Evolutionary conservation across 75 land plant species (phyloP).

Genomic region (Chamaecyparis obtusa): DNA sequence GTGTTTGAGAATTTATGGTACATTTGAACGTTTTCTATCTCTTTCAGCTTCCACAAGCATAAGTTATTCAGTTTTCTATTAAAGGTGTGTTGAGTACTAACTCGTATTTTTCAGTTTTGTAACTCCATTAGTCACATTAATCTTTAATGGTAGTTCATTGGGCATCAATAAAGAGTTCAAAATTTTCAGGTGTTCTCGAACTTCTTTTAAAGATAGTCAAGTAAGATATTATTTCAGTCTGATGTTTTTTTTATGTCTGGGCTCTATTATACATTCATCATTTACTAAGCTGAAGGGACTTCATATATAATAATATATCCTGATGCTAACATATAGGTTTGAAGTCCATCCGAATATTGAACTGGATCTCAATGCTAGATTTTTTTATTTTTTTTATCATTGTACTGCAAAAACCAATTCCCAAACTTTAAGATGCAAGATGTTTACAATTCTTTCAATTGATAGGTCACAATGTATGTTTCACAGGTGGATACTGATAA

Average conservation of each 20-base stretch:
- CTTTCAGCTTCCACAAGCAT: neutral
- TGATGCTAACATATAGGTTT: neutral
- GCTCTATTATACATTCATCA: slow-evolving; percentile 3
- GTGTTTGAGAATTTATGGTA: neutral
- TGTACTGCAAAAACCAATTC: neutral
- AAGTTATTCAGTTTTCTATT: neutral
- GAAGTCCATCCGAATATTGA: neutral
- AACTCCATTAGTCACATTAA: neutral
- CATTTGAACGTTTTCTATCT: neutral
- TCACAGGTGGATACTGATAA: slow-evolving; percentile 36
- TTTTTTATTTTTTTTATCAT: neutral
- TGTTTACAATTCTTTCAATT: neutral
- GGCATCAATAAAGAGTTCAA: neutral
- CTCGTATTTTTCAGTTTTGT: neutral
- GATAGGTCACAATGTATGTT: neutral
- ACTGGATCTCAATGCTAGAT: neutral
- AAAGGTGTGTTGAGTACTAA: neutral
- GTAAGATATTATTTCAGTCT: neutral
- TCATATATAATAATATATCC: neutral
- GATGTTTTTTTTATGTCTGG: neutral
- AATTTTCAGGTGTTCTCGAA: neutral
- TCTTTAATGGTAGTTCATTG: neutral
- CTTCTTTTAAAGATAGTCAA: neutral
- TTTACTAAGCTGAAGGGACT: neutral
- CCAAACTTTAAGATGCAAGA: neutral